Evolutionary conservation across 164 flowering plant genomes (phyloP).

Genomic region (Houttuynia cordata): DNA sequence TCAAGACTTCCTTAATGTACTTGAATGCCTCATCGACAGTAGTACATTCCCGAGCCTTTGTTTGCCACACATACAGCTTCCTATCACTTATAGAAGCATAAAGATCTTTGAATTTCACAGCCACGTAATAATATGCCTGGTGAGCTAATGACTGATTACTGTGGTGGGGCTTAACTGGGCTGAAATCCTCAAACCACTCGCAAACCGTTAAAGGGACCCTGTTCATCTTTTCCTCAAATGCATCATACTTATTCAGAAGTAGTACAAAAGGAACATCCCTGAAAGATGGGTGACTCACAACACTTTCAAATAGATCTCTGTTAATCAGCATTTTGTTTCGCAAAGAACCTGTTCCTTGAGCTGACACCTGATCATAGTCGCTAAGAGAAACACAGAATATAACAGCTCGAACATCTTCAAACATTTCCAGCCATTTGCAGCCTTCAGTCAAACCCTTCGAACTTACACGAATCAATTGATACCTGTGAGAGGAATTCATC

Average conservation of each 20-base stretch:
- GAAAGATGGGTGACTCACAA: constrained; percentile 39
- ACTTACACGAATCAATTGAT: constrained; percentile 35
- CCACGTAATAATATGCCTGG: constrained; percentile 44
- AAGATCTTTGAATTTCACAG: constrained; percentile 45
- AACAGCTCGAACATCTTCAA: constrained; percentile 40
- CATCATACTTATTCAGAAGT: constrained; percentile 40
- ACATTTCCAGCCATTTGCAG: constrained; percentile 55
- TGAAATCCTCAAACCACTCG: constrained; percentile 47
- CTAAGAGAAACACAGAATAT: constrained; percentile 35
- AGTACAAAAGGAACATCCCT: constrained; percentile 36
- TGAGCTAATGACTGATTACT: constrained; percentile 30
- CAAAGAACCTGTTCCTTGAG: constrained; percentile 12
- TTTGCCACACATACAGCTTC: constrained; percentile 41
- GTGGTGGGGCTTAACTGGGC: constrained; percentile 28
- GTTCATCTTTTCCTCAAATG: constrained; percentile 37
- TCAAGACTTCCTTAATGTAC: constrained; percentile 40
- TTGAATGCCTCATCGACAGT: constrained; percentile 43
- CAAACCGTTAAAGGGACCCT: constrained; percentile 28
- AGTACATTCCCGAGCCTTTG: constrained; percentile 26
- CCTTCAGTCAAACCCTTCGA: constrained; percentile 36
- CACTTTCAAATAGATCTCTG: constrained; percentile 33
- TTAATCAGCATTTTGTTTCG: constrained; percentile 37
- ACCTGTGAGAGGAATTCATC: constrained; percentile 12
- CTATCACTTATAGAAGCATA: constrained; percentile 25
- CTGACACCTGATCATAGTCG: constrained; percentile 34